Evolutionary conservation across 2,329 filamentous ascomycete genomes (phyloP).

Genomic region (Clarireedia hainanense): DNA sequence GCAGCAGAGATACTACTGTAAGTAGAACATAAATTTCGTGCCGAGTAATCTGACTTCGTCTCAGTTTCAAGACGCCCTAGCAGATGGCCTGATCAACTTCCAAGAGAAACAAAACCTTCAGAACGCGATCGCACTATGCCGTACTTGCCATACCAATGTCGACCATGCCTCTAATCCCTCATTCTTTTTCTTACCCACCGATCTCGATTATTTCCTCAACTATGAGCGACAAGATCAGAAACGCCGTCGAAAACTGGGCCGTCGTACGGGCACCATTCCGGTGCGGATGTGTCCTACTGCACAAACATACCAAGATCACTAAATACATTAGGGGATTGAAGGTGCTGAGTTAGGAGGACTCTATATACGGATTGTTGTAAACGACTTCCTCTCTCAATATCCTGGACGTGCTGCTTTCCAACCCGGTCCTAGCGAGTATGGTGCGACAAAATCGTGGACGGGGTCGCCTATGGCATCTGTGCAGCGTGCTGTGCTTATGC

Average conservation of each 20-base stretch:
- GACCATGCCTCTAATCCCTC: constrained; percentile 15
- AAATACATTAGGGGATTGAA: constrained; percentile 14
- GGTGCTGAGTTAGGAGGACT: constrained; percentile 13
- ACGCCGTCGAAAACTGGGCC: constrained; percentile 14
- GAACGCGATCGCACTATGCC: constrained; percentile 15
- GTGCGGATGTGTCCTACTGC: constrained; percentile 16
- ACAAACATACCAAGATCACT: constrained; percentile 19
- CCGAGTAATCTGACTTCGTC: constrained; percentile 8
- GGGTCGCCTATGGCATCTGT: constrained; percentile 16
- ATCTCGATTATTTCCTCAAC: constrained; percentile 18
- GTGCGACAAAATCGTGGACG: constrained; percentile 14
- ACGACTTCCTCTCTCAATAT: constrained; percentile 16
- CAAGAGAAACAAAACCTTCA: constrained; percentile 12
- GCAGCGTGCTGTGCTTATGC: constrained; percentile 17
- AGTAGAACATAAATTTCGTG: constrained; percentile 9
- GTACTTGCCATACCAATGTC: constrained; percentile 16
- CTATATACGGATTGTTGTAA: constrained; percentile 15
- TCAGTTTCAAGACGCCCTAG: constrained; percentile 14
- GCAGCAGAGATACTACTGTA: constrained; percentile 17
- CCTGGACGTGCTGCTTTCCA: constrained; percentile 14
- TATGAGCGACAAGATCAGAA: constrained; percentile 16
- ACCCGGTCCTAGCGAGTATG: constrained; percentile 18
- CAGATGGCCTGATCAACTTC: neutral
- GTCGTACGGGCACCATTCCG: constrained; percentile 15
- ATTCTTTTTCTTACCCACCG: constrained; percentile 18